A percentile compares a stretch with the other conserved stretches of the same genome.
Conservation (phyloP, 2,329 filamentous ascomycete species). For the Pyricularia pennisetigena region DNA sequence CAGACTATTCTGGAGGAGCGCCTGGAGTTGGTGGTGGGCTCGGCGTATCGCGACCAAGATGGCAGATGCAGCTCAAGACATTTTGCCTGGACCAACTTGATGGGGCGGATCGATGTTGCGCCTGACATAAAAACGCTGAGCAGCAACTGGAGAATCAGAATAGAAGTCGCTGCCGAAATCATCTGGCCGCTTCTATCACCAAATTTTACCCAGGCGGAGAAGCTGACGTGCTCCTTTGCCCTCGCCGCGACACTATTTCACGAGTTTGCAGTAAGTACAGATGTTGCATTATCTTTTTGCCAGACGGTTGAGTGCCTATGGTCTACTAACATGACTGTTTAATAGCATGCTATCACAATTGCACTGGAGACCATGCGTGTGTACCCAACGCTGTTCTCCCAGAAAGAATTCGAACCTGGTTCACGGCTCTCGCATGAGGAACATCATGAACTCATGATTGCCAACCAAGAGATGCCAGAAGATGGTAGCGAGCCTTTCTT, state of each 20-base stretch:
- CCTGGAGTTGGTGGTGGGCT: neutral
- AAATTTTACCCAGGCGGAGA: constrained; percentile 7
- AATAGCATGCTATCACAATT: neutral
- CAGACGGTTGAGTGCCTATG: neutral
- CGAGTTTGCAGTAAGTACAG: constrained; percentile 9
- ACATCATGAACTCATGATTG: neutral
- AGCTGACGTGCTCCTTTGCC: constrained; percentile 3
- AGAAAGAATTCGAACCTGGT: neutral
- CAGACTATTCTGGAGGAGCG: neutral
- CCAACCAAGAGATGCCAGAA: neutral
- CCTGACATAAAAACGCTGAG: neutral
- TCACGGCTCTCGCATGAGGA: neutral
- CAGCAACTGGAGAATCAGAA: neutral
- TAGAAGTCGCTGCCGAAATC: neutral
- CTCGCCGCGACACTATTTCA: constrained; percentile 8
- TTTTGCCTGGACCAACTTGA: neutral
- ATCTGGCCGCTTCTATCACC: neutral
- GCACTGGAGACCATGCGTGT: neutral
- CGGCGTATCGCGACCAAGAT: neutral
- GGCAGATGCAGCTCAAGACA: neutral
- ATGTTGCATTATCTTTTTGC: neutral
- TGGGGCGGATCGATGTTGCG: no score
- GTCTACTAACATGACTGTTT: neutral
- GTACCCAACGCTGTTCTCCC: neutral
- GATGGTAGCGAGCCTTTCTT: neutral